Evolutionary conservation across 2,329 filamentous ascomycete species (phyloP).

Genomic region (Pseudopithomyces maydicus): DNA sequence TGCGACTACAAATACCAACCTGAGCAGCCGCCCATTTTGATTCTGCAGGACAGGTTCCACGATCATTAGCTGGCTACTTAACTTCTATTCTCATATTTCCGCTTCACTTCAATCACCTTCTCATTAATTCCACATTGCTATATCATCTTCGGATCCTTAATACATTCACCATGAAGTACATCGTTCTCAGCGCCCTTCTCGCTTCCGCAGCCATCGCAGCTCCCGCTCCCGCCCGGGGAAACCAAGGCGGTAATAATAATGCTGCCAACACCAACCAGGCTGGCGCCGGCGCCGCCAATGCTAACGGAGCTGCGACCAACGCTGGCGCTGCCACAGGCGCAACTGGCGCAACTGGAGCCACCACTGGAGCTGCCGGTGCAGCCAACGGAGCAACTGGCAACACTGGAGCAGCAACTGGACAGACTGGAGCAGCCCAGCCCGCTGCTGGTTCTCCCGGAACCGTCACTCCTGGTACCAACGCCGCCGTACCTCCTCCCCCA

Average conservation of each 20-base stretch:
- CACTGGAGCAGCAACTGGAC: neutral
- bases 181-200: conserved; percentile 40
- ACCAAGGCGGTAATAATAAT: conserved; percentile 15
- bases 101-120: conserved; percentile 12
- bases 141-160: conserved; percentile 22
- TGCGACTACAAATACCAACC: conserved; percentile 29
- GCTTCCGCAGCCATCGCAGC: conserved; percentile 38
- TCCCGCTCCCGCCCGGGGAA: conserved; percentile 29
- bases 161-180: conserved; percentile 41
- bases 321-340: neutral
- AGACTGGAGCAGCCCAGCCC: neutral
- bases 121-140: conserved; percentile 14
- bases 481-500: conserved; percentile 7
- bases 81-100: conserved; percentile 24
- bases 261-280: conserved; percentile 7
- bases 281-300: conserved; percentile 6
- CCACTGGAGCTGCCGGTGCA: neutral
- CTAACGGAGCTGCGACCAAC: neutral
- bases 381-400: neutral
- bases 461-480: neutral
- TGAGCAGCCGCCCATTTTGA: conserved; percentile 12
- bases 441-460: conserved; percentile 1
- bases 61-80: conserved; percentile 31
- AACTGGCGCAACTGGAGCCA: neutral
- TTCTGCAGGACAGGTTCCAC: conserved; percentile 37